These are phyloP conservation scores for Collariella sp. DNA, from an alignment of 495 filamentous ascomycete genomes.

Conservation along the genomic window DNA sequence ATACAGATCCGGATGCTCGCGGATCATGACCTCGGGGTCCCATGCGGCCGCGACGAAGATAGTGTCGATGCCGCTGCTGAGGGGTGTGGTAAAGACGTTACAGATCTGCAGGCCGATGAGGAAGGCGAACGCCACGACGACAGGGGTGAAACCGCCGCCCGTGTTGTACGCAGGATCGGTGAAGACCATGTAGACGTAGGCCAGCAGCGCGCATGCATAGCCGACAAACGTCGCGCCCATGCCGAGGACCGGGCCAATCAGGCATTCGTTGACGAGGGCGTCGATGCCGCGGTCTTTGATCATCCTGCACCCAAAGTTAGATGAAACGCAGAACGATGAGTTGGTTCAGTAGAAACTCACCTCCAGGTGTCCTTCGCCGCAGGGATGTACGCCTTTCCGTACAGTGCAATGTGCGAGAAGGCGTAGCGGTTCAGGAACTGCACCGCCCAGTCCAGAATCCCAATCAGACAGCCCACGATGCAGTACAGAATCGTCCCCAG, in stretches of 20 bases:
- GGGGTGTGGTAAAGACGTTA: constrained; percentile 77
- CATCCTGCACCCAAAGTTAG: constrained; percentile 40
- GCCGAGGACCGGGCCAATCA: constrained; percentile 82
- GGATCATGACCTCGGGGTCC: constrained; percentile 78
- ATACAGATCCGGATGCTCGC: constrained; percentile 75
- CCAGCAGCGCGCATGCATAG: constrained; percentile 70
- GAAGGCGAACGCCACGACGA: constrained; percentile 77
- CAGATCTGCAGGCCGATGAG: constrained; percentile 79
- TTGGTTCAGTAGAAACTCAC: constrained; percentile 23
- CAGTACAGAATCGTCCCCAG: constrained; percentile 60
- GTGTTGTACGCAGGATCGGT: constrained; percentile 72
- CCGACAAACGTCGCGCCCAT: constrained; percentile 80
- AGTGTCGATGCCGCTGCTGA: constrained; percentile 64
- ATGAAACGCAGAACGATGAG: not conserved
- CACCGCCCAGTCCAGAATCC: constrained; percentile 74
- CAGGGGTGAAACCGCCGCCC: constrained; percentile 48
- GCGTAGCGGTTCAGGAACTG: constrained; percentile 76
- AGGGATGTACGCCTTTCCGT: constrained; percentile 76
- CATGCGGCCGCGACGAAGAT: constrained; percentile 85
- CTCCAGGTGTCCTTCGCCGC: constrained; percentile 83
- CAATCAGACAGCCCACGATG: constrained; percentile 64
- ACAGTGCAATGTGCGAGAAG: constrained; percentile 85
- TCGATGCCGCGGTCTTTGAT: constrained; percentile 88
- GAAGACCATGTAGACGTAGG: constrained; percentile 71
- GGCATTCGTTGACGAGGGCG: constrained; percentile 79